A percentile compares a stretch with the other conserved stretches of the same genome.
Conservation (phyloP, 169 alveolate genomes). For the Babesia gibsoni region DNA sequence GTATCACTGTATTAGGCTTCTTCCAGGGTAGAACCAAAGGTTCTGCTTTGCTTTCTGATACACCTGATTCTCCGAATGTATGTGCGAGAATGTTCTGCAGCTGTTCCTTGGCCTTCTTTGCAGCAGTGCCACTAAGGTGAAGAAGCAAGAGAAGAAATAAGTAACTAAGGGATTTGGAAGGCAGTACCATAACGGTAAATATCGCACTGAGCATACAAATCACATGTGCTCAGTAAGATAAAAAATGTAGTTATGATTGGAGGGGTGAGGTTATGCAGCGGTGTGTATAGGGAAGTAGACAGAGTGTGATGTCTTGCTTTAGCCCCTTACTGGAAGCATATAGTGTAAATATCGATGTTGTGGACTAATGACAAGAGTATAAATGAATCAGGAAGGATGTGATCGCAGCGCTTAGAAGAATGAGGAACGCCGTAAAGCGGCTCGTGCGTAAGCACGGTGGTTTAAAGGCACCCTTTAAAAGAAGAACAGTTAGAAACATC, state of each 20-base stretch:
- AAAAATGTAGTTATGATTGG: too few species aligned
- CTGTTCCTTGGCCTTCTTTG: slow-evolving; percentile 30
- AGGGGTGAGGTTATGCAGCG: too few species aligned
- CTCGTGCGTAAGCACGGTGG: slow-evolving; percentile 2
- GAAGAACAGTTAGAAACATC: not conserved
- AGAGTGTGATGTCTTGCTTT: not conserved
- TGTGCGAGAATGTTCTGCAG: slow-evolving; percentile 36
- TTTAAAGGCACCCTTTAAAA: not conserved
- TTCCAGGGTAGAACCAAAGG: slow-evolving; percentile 50
- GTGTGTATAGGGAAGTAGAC: not conserved
- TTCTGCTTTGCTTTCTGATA: slow-evolving; percentile 1
- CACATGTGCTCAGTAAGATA: too few species aligned
- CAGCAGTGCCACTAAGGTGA: not conserved
- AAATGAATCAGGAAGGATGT: not conserved
- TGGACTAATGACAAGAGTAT: too few species aligned
- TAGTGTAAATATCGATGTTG: too few species aligned
- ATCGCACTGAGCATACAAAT: too few species aligned
- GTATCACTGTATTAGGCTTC: slow-evolving; percentile 33
- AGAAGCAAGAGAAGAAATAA: not conserved
- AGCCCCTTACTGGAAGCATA: too few species aligned
- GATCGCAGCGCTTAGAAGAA: not conserved
- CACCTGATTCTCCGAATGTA: not conserved
- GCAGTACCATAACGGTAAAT: too few species aligned
- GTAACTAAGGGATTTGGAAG: too few species aligned
- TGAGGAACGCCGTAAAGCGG: slow-evolving; percentile 2